Base-by-base conservation (phyloP, 257 asterid species). In the Scutellaria minor region DNA sequence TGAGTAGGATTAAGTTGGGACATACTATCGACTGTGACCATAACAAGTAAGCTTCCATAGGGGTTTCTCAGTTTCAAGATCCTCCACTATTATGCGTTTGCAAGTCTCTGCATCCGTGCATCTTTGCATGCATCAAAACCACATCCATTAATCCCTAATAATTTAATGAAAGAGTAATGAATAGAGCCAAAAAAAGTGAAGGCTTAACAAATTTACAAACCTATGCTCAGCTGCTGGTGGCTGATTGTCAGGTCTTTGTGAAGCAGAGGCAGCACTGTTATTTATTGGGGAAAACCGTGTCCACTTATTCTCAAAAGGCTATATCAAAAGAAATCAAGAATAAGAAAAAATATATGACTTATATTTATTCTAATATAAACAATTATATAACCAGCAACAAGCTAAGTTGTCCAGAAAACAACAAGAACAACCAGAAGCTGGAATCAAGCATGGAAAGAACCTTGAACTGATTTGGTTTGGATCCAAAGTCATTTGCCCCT, bases 231-330 rank as follows among this genome's bases (percentile, higher is more conserved):
- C 66, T 41, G 83, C 86, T 27, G 72, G 66, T 68, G 84, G 77
- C 87, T 88, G 96, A 78, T 79, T 83, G 57, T 83, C 85, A 2
- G 95, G 13, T 82, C 79, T 89, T 76, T 74, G 83, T n/a, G 88
- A 48, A 45, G 87, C 76, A 75, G 93, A 41, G 64, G 86, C 77
- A 72, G 58, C 73, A 72, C 74, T 81, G 65, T 74, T 63, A 73
- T 76, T 89, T 61, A 63, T 3, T 14, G 89, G 39, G 74, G 94
- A 81, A 75, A 50, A 73, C 14, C 97, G 95, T 58, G 70, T 63
- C 99, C 99, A 94, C 79, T 80, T 94, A 81, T 91, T 94, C 80
- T 89, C 93, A 75, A 88, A 91, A 75, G 86, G 95, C 97, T 94
- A 83, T 24, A 37, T 44, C 47, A 63, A 61, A 67, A 59, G 73